Base-by-base conservation (phyloP, 129 eudicot species). In the Chrysanthemum makinoi region DNA sequence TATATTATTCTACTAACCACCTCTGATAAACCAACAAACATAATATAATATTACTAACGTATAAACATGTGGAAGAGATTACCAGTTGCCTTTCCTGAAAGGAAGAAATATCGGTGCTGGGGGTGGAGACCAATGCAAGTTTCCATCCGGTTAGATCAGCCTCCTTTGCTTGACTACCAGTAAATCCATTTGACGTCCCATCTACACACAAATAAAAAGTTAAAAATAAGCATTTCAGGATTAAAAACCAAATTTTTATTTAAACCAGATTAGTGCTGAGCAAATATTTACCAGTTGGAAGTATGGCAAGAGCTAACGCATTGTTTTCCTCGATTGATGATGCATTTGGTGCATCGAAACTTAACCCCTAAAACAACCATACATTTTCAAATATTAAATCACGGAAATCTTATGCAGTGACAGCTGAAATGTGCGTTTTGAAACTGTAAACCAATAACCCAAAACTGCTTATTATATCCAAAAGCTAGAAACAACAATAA, bases 71-170 rank as follows among this genome's bases (percentile, higher is more conserved):
- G 28, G 24, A 74, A 39, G 64, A 57, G 10, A 17, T 39, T 90
- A 95, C 99, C 95, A 95, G 82, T 80, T 90, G 99, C 70, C 96
- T 79, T 26, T 95, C 97, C 72, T 84, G 90, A 68, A 68, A 80
- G 13, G 99, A 70, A 74, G 99, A 95, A 73, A 90, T 77, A 71
- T 90, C 72, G 43, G 70, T 90, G 84, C 95, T 87, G 2, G 99
- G 99, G 50, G 99, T 82, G 16, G 91, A 66, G 78, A 95, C 97
- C 62, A 95, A 57, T 17, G 99, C 97, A 68, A 95, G 96, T 80
- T 95, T 97, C 99, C 99, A 95, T 24, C 97, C 99, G 24, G 88
- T 79, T 46, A 96, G 87, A 80, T 95, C 96, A 79, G 88, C 71
- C 73, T 84, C 84, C 84, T 87, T 87, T 14, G 81, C 52, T 79